Evolutionary conservation across 2,329 filamentous ascomycete genomes (phyloP), one percentile per base, ranked within the genome.

Genomic region (Colletotrichum tanaceti): DNA sequence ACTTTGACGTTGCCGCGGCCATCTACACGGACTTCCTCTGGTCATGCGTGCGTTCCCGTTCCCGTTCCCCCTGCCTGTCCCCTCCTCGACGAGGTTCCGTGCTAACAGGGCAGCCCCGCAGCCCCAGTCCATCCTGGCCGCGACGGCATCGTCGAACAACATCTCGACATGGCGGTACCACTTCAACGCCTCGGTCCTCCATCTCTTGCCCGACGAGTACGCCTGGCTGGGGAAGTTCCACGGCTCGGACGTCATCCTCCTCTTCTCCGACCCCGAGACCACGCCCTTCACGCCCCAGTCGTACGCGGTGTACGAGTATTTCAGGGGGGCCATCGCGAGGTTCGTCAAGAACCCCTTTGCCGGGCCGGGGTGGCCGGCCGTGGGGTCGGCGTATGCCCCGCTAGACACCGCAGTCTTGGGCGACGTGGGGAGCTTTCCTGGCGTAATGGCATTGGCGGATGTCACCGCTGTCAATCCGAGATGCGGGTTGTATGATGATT

Each of bases 21-120:
- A 74, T 77, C 5, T 73, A 73, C 9, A 77, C 74, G 2, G 76
- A 77, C 32, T 74, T 71, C n/a, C 13, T 73, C 13, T 74, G 70
- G 71, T 72, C 74, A 57, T 75, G 73, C 61, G 75, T 75, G 73
- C 70, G 74, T 73, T 4, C 4, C 13, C 9, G 7, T 35, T n/a
- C n/a, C n/a, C n/a, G 24, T 3, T 3, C 32, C 32, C 32, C 2
- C 9, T 35, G 7, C 32, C 4, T 6, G 7, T 5, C 16, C 20
- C 6, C 13, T n/a, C 11, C 32, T 18, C 24, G 20, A n/a, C 11
- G 22, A n/a, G 6, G 1, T 20, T 32, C 49, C 7, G 20, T n/a
- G 32, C 59, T 72, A 38, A 73, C 67, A 41, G 32, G 22, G 4
- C 11, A 10, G 4, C 2, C 18, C 7, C 22, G 47, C 46, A 76